Percentiles rank a stretch among this genome's conserved stretches.
Conservation (phyloP, 1,139 yeast species). For the Chernovozyma aurita region DNA sequence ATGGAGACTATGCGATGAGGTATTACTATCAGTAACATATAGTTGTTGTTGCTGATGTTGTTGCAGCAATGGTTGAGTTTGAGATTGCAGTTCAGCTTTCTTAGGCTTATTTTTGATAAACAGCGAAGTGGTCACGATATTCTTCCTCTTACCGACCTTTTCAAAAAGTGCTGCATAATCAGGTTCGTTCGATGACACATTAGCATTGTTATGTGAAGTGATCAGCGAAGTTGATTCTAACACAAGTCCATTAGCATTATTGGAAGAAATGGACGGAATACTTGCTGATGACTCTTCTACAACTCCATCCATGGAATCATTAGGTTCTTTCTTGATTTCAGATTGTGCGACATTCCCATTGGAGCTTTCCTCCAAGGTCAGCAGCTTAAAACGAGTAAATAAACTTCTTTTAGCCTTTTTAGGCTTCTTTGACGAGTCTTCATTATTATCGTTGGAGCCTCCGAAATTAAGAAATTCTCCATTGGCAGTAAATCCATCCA, state of each 20-base stretch:
- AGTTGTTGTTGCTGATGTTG: constrained; percentile 5
- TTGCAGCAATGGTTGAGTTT: background rate
- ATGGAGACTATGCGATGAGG: background rate
- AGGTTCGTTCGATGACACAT: constrained; percentile 22
- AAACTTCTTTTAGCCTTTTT: constrained; percentile 34
- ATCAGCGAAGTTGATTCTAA: constrained; percentile 4
- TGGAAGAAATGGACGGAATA: background rate
- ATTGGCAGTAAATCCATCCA: constrained; percentile 1
- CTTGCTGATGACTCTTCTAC: background rate
- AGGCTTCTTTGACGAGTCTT: constrained; percentile 17
- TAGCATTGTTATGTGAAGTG: constrained; percentile 2
- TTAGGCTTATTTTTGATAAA: constrained; percentile 20
- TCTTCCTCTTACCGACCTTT: constrained; percentile 41
- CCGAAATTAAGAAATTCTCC: too few relatives aligned
- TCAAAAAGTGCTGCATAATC: constrained; percentile 46
- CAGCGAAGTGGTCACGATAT: constrained; percentile 21
- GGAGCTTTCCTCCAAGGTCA: constrained; percentile 7
- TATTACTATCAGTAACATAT: constrained; percentile 1
- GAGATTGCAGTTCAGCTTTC: too few relatives aligned
- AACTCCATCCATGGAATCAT: background rate
- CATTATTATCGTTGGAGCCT: too few relatives aligned
- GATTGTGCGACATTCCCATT: too few relatives aligned
- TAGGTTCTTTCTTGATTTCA: too few relatives aligned
- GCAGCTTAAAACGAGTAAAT: constrained; percentile 37
- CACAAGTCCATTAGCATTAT: background rate